Percentiles rank a stretch among this genome's conserved stretches.
Conservation (phyloP, 2,329 filamentous ascomycete genomes). For the Sclerotinia subarctica region DNA sequence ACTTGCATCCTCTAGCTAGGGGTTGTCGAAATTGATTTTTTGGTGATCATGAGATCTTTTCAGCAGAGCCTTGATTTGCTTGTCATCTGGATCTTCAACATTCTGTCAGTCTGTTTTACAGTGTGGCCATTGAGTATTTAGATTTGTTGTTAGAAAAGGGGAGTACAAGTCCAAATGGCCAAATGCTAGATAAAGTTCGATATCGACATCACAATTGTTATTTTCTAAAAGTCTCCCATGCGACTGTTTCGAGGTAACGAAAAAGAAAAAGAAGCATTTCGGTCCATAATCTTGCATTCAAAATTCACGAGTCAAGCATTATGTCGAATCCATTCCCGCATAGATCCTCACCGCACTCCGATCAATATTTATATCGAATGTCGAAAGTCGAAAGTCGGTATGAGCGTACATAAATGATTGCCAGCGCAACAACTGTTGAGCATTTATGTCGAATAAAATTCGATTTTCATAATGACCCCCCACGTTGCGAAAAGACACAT, state of each 20-base stretch:
- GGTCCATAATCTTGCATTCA: no score
- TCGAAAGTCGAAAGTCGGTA: no score
- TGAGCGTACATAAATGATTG: no score
- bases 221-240: no score
- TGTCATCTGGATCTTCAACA: not conserved
- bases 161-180: not conserved
- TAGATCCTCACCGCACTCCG: not conserved
- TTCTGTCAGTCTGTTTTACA: not conserved
- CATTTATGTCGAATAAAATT: not conserved
- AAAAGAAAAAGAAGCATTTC: not conserved
- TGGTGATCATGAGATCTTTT: conserved; percentile 1
- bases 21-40: not conserved
- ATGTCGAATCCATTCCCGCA: not conserved
- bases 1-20: not conserved
- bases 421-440: conserved; percentile 9
- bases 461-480: not conserved
- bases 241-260: not conserved
- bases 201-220: no score
- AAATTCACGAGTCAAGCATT: conserved; percentile 1
- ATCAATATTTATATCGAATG: not conserved
- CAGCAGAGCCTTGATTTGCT: not conserved
- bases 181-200: no score
- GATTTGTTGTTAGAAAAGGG: no score
- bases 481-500: not conserved
- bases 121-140: not conserved